These are phyloP conservation scores for Plantago major DNA, from an alignment of 257 asterid species.

Conservation along the genomic window DNA sequence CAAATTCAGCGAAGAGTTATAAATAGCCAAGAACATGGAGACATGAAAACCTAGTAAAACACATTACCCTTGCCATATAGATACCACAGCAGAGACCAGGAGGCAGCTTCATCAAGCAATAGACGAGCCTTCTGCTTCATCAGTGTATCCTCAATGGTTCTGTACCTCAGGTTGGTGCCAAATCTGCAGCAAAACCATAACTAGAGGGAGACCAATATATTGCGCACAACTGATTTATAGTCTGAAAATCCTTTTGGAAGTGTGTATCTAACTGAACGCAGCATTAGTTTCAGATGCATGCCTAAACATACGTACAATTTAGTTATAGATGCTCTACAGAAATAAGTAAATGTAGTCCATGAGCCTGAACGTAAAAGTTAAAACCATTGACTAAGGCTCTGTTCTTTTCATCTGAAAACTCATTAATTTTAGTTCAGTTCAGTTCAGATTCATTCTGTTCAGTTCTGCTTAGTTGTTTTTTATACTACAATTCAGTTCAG, in stretches of 20 bases:
- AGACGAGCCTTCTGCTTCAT: conserved; percentile 80
- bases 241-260: conserved; percentile 14
- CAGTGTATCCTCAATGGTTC: conserved; percentile 80
- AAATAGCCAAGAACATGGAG: conserved; percentile 12
- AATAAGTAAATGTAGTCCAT: too few relatives aligned
- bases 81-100: conserved; percentile 98
- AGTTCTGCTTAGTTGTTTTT: too few relatives aligned
- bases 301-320: conserved; percentile 5
- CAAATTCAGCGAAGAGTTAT: conserved; percentile 13
- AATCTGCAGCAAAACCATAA: conserved; percentile 42
- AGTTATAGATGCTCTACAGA: not conserved
- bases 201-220: conserved; percentile 9
- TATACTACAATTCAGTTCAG: too few relatives aligned
- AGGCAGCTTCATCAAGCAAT: conserved; percentile 96
- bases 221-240: not conserved
- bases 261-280: not conserved
- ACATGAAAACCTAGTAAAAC: conserved; percentile 2
- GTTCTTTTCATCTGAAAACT: too few relatives aligned
- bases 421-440: too few relatives aligned
- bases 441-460: too few relatives aligned
- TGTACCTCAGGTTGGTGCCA: conserved; percentile 78
- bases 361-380: too few relatives aligned
- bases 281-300: conserved; percentile 7
- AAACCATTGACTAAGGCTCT: too few relatives aligned
- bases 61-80: conserved; percentile 85